Conservation (phyloP, 1,139 yeast species). For the Geotrichum phurueaensis region DNA sequence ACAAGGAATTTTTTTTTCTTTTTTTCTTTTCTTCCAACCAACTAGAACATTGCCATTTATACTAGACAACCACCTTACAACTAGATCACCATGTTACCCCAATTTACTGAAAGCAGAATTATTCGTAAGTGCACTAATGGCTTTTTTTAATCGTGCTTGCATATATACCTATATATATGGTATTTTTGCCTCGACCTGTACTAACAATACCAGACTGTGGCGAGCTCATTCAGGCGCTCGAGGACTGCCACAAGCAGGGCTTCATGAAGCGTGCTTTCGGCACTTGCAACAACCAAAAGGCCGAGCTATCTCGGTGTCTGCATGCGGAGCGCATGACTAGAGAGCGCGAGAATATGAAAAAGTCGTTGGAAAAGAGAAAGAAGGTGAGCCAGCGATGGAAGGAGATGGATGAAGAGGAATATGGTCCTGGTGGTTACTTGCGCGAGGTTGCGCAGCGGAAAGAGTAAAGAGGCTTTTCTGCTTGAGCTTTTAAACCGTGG, state of each 20-base stretch:
- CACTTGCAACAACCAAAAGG: constrained; percentile 76
- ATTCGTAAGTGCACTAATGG: constrained; percentile 22
- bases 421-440: constrained; percentile 70
- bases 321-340: constrained; percentile 69
- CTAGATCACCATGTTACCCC: constrained; percentile 26
- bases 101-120: constrained; percentile 27
- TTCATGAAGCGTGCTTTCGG: constrained; percentile 75
- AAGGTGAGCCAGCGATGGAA: constrained; percentile 52
- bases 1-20: background rate
- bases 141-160: background rate
- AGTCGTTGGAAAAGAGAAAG: constrained; percentile 47
- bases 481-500: background rate
- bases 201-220: constrained; percentile 50
- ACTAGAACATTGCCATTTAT: background rate
- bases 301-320: constrained; percentile 69
- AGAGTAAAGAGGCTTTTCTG: background rate
- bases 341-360: constrained; percentile 55
- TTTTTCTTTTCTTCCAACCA: background rate
- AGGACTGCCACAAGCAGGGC: constrained; percentile 76
- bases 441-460: constrained; percentile 45
- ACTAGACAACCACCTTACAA: background rate
- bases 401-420: constrained; percentile 65
- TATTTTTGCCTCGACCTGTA: background rate
- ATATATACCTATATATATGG: background rate
- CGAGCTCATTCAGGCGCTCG: constrained; percentile 78